Conservation (phyloP, 202 grass and related monocot genomes). For the Zizania palustris region DNA sequence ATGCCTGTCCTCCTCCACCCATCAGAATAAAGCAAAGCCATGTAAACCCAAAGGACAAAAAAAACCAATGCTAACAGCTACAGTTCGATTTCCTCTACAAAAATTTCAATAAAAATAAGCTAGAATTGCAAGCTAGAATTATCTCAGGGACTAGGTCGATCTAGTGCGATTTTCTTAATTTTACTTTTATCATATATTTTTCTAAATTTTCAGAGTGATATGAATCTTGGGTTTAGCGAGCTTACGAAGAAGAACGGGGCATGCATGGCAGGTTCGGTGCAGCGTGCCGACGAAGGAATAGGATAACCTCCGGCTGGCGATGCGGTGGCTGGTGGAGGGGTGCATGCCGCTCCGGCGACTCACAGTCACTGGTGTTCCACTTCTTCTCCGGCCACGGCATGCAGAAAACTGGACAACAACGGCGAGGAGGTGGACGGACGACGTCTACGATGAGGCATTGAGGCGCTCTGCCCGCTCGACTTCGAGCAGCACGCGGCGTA, state of each 20-base stretch:
- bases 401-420: constrained; percentile 73
- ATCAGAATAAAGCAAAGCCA: not conserved
- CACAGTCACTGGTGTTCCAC: constrained; percentile 91
- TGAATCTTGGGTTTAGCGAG: not conserved
- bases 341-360: constrained; percentile 46
- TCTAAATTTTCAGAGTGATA: too few relatives aligned
- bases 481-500: constrained; percentile 57
- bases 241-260: not conserved
- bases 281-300: constrained; percentile 57
- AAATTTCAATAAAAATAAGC: too few relatives aligned
- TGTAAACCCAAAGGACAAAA: not conserved
- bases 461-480: constrained; percentile 84
- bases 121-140: too few relatives aligned
- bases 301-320: constrained; percentile 64
- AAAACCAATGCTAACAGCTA: not conserved
- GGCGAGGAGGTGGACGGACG: constrained; percentile 85
- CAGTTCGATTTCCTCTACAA: too few relatives aligned
- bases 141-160: too few relatives aligned
- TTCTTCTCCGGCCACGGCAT: constrained; percentile 87
- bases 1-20: not conserved
- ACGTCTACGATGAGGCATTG: constrained; percentile 77
- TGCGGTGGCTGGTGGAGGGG: constrained; percentile 76
- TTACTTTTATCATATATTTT: too few relatives aligned
- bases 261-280: constrained; percentile 43
- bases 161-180: too few relatives aligned